Evolutionary conservation across 116 monocot species (phyloP).

Genomic region (Dioscorea cayenensis): DNA sequence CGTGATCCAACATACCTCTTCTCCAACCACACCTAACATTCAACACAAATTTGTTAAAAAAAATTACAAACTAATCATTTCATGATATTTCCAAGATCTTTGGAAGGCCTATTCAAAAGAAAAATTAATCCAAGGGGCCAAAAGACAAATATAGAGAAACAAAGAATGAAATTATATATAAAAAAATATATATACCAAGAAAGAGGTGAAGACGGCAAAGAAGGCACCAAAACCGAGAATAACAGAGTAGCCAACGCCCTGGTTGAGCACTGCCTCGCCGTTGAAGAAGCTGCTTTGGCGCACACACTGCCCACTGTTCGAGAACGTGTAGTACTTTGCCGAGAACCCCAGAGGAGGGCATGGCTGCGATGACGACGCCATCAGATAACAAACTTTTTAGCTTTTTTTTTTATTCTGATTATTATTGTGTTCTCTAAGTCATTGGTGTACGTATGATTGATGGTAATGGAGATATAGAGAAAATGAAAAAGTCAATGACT

Average conservation of each 20-base stretch:
- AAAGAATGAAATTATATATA: too few relatives aligned
- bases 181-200: conserved; percentile 69
- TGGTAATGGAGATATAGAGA: too few relatives aligned
- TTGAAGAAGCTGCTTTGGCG: conserved; percentile 74
- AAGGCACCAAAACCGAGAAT: conserved; percentile 91
- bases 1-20: conserved; percentile 83
- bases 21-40: conserved; percentile 85
- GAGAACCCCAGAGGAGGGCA: conserved; percentile 72
- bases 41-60: too few relatives aligned
- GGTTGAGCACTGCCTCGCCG: conserved; percentile 64
- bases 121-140: too few relatives aligned
- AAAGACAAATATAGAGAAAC: not conserved
- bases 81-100: too few relatives aligned
- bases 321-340: conserved; percentile 55
- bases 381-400: too few relatives aligned
- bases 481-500: too few relatives aligned
- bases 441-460: too few relatives aligned
- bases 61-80: too few relatives aligned
- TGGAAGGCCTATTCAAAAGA: too few relatives aligned
- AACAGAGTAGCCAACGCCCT: conserved; percentile 79
- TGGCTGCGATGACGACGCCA: not conserved
- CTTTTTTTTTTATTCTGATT: too few relatives aligned
- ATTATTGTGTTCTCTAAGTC: too few relatives aligned
- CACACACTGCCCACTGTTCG: conserved; percentile 43
- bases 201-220: conserved; percentile 94